phyloP scores from a whole-genome alignment of 225 moss, liverwort and hornwort species.

The Neckera pumila region DNA sequence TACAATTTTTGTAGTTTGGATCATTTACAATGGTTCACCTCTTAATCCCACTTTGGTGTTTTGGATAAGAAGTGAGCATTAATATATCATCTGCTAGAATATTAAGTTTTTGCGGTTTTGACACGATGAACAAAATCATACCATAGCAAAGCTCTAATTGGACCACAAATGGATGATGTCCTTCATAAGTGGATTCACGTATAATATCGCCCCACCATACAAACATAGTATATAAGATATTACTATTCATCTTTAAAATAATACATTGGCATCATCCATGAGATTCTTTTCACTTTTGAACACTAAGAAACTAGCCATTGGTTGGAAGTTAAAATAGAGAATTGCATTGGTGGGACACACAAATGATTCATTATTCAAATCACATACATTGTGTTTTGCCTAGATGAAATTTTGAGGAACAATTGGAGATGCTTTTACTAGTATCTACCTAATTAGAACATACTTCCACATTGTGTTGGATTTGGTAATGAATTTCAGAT shows the following conservation, averaged over 20 bases:
- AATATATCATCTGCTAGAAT: too few species aligned
- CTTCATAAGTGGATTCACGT: too few species aligned
- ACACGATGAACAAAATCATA: too few species aligned
- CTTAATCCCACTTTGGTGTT: too few species aligned
- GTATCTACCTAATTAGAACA: neutral
- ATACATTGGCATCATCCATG: neutral
- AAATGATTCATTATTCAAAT: neutral
- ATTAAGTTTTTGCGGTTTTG: too few species aligned
- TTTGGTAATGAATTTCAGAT: neutral
- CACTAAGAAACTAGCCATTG: neutral
- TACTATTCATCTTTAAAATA: neutral
- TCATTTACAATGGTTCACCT: too few species aligned
- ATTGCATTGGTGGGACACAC: rapidly evolving
- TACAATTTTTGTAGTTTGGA: too few species aligned
- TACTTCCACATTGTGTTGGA: neutral
- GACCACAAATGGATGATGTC: too few species aligned
- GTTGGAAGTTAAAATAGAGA: neutral
- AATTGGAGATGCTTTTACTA: neutral
- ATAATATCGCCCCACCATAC: too few species aligned
- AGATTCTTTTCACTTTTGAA: neutral
- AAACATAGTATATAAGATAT: too few species aligned
- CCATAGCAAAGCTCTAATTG: too few species aligned
- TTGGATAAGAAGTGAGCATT: too few species aligned
- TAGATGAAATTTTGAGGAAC: neutral
- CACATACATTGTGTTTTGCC: neutral